Evolutionary conservation across 2,329 filamentous ascomycete species (phyloP).

Genomic region (Aspergillus pseudoterreus): DNA sequence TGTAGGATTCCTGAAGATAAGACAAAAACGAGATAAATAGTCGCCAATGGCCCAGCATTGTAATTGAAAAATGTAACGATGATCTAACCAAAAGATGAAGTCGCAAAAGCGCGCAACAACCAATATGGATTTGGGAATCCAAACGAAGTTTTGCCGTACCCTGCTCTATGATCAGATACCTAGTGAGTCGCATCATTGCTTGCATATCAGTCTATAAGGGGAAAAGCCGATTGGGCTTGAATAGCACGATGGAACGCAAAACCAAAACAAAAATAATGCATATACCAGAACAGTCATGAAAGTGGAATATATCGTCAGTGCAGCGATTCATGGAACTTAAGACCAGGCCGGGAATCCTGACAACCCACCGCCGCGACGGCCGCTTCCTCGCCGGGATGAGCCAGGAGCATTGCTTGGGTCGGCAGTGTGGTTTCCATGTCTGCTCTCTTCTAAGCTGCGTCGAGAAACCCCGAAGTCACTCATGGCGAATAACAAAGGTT

Average conservation of each 20-base stretch:
- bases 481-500: slow-evolving; percentile 45
- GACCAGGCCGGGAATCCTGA: slow-evolving; percentile 33
- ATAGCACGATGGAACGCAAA: slow-evolving; percentile 2
- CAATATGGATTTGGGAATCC: background rate
- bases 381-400: slow-evolving; percentile 34
- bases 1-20: background rate
- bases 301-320: background rate
- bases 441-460: slow-evolving; percentile 41
- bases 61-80: background rate
- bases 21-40: background rate
- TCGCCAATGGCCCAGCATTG: background rate
- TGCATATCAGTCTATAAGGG: slow-evolving; percentile 5
- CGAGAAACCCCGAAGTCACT: slow-evolving; percentile 43
- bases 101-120: background rate
- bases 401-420: slow-evolving; percentile 23
- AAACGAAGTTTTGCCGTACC: background rate
- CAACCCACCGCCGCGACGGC: slow-evolving; percentile 30
- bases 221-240: background rate
- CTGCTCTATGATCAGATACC: background rate
- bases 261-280: slow-evolving; percentile 1
- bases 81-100: background rate
- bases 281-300: background rate
- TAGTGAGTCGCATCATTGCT: background rate
- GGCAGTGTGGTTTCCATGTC: slow-evolving; percentile 29
- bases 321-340: slow-evolving; percentile 11